Evolutionary conservation across 495 filamentous ascomycete species (phyloP).

Genomic region (Aspergillus homomorphus): DNA sequence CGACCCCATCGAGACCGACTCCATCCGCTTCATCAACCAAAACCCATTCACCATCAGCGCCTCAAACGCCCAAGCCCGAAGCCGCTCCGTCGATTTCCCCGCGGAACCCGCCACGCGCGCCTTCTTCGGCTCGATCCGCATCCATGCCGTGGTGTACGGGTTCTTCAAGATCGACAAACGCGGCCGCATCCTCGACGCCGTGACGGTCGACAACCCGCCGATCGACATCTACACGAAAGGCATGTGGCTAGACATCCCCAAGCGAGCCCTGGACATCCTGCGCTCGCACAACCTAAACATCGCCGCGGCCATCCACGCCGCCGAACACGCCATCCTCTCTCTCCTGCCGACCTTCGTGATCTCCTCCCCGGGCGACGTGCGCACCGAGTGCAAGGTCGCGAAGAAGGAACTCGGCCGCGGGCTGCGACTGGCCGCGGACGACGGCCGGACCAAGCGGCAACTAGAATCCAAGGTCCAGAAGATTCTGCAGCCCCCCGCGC

Average conservation of each 20-base stretch:
- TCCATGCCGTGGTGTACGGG: conserved; percentile 84
- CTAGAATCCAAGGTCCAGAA: conserved; percentile 15
- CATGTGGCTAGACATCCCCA: conserved; percentile 95
- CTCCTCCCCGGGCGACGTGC: conserved; percentile 80
- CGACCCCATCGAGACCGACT: conserved; percentile 86
- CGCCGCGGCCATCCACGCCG: conserved; percentile 89
- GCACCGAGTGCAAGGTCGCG: conserved; percentile 94
- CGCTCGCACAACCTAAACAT: conserved; percentile 68
- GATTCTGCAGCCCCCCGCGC: conserved; percentile 43
- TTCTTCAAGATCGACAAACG: conserved; percentile 92
- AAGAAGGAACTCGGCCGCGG: conserved; percentile 54
- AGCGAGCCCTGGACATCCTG: conserved; percentile 73
- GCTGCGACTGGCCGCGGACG: conserved; percentile 29
- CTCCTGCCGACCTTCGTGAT: conserved; percentile 89
- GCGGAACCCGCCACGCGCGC: conserved; percentile 55
- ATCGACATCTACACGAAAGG: conserved; percentile 81
- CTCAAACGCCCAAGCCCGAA: not conserved
- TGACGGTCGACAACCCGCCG: conserved; percentile 89
- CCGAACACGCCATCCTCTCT: conserved; percentile 83
- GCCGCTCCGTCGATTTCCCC: not conserved
- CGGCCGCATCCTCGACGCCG: conserved; percentile 82
- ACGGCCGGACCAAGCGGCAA: not conserved
- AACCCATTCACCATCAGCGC: conserved; percentile 27
- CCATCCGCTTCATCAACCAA: conserved; percentile 61
- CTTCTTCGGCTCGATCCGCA: conserved; percentile 79